phyloP scores from a whole-genome alignment of 2,329 filamentous ascomycete genomes.

The Dothiorella sarmentorum region DNA sequence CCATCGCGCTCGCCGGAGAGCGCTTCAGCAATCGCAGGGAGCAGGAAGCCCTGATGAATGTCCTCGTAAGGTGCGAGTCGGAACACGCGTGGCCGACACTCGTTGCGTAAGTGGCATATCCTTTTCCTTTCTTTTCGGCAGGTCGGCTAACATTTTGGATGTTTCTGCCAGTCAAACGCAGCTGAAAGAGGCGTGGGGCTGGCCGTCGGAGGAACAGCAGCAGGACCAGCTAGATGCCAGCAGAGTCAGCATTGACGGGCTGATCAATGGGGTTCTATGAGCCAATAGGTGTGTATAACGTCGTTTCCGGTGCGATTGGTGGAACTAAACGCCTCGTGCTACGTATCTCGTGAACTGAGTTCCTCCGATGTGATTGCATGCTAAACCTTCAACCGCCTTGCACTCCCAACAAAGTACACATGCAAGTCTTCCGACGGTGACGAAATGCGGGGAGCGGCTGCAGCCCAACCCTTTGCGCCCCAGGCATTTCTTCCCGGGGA shows the following conservation, averaged over 20 bases:
- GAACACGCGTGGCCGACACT: slow-evolving; percentile 54
- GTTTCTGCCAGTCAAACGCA: slow-evolving; percentile 10
- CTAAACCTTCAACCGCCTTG: background rate
- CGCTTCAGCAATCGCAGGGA: slow-evolving; percentile 46
- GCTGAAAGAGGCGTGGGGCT: slow-evolving; percentile 20
- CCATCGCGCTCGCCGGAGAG: slow-evolving; percentile 42
- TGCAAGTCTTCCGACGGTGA: background rate
- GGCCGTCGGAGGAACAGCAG: slow-evolving; percentile 1
- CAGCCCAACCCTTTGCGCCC: background rate
- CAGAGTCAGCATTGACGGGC: slow-evolving; percentile 11
- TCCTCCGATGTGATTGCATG: background rate
- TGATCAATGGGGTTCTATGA: slow-evolving; percentile 10
- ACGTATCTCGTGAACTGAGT: background rate
- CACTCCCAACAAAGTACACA: background rate
- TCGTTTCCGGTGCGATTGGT: background rate
- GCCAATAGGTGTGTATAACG: background rate
- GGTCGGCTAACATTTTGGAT: no score
- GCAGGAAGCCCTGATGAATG: slow-evolving; percentile 48
- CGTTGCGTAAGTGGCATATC: slow-evolving; percentile 36
- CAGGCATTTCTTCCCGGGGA: background rate
- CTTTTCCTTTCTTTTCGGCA: no score
- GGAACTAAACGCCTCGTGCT: no score
- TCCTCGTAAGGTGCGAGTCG: slow-evolving; percentile 48
- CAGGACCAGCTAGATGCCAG: background rate
- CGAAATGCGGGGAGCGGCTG: background rate